Base-by-base conservation (phyloP, 2,329 filamentous ascomycete species). In the Sarocladiaceae sp. region DNA sequence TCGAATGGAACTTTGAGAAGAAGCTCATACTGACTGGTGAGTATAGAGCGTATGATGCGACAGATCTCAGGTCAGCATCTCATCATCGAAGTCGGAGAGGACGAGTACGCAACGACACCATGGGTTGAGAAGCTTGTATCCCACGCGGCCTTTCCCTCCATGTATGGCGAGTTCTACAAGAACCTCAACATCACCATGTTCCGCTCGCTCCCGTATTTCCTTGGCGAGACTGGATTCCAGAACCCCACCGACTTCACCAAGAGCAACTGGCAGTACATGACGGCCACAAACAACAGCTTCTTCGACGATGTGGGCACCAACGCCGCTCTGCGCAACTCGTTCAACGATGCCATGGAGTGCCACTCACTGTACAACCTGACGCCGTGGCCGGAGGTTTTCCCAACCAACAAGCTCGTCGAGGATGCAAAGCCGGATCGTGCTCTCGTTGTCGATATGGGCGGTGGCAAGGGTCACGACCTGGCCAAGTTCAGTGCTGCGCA, bases 351-450 rank as follows among this genome's bases (percentile, higher is more conserved):
- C 2, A 66, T 66, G 62, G 56, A 63, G 45, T 63, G 61, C 44
- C 62, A 66, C 43, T 63, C 61, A 18, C 58, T 58, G 39, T 59
- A 62, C 48, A 67, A 64, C 43, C 53, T 64, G 21, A 62, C 58
- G 3, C 48, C 62, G 7, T 67, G 64, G 64, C 51, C 58, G 0
- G 60, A 65, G 6, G 48, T 66, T n/a, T n/a, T n/a, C n/a, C n/a
- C n/a, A n/a, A 51, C 55, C 3, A 33, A 16, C 4, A 32, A 43
- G 9, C 49, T 58, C 4, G 43, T 57, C 26, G 34, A 45, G 2
- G 50, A 45, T 15, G 50, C 47, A 23, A 33, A 49, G 19, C 21
- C 46, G 3, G 34, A 45, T 6, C 15, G 33, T 5, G 44, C 47
- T 12, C 53, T 52, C 10, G 26, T 56, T 5, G 50, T 56, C 11